Conservation (phyloP, 164 flowering plant species). For the Paratinospora sagittata region DNA sequence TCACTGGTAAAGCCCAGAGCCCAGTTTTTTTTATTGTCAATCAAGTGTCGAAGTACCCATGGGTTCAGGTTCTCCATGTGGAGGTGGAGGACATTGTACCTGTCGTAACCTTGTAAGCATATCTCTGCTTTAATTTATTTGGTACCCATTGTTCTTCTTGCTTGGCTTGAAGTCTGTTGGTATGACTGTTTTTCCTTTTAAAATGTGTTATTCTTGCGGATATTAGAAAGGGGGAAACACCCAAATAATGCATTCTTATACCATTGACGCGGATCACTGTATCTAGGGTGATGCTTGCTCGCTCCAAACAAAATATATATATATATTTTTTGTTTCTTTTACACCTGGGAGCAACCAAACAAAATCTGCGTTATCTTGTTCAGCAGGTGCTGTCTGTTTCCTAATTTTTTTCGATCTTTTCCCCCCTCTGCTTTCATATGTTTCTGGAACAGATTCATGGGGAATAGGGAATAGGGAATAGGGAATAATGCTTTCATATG, state of each 20-base stretch:
- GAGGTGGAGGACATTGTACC: conserved; percentile 7
- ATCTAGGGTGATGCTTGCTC: too few species aligned
- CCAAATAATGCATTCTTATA: neutral
- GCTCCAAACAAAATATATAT: too few species aligned
- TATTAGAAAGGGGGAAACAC: neutral
- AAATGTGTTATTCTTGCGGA: neutral
- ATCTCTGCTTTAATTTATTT: neutral
- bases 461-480: too few species aligned
- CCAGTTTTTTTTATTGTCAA: neutral
- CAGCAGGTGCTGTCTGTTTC: too few species aligned
- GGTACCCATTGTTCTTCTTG: neutral
- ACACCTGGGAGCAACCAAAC: too few species aligned
- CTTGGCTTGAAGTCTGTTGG: neutral
- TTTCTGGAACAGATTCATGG: too few species aligned
- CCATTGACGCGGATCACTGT: too few species aligned
- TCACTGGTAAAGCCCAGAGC: neutral
- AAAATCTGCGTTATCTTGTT: too few species aligned
- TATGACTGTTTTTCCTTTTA: neutral
- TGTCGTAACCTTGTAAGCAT: conserved; percentile 17
- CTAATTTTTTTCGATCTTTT: too few species aligned
- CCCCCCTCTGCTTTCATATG: too few species aligned
- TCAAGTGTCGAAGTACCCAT: neutral
- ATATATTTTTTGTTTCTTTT: too few species aligned
- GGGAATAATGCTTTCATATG: too few species aligned
- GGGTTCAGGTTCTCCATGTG: conserved; percentile 1